Evolutionary conservation across 2,329 filamentous ascomycete genomes (phyloP).

Genomic region (Sporothrix sp.): DNA sequence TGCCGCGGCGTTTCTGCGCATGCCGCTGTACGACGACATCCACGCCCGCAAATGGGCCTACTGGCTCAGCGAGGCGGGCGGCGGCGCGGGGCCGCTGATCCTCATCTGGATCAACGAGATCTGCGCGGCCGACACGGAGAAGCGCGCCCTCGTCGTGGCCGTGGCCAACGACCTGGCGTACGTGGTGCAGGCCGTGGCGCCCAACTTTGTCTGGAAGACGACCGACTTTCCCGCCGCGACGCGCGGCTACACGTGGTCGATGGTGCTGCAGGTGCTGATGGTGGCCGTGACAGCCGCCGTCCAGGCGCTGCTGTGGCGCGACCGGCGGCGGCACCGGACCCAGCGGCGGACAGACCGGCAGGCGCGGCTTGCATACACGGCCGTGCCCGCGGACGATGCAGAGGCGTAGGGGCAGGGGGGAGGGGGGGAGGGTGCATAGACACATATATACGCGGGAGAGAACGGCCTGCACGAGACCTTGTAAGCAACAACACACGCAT

Average conservation of each 20-base stretch:
- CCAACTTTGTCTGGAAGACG: constrained; percentile 34
- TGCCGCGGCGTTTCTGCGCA: constrained; percentile 24
- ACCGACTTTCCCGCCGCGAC: constrained; percentile 28
- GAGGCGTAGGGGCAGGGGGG: neutral
- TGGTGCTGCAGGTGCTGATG: constrained; percentile 26
- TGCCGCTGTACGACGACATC: constrained; percentile 29
- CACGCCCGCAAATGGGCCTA: constrained; percentile 28
- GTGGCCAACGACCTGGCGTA: constrained; percentile 21
- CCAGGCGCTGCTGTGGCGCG: constrained; percentile 24
- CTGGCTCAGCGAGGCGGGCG: constrained; percentile 29
- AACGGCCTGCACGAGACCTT: too few relatives aligned
- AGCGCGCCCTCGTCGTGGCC: constrained; percentile 21
- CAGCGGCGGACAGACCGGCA: neutral
- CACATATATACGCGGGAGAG: too few relatives aligned
- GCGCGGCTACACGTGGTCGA: constrained; percentile 29
- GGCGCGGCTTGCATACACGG: neutral
- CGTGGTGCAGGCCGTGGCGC: constrained; percentile 25
- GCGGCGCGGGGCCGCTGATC: constrained; percentile 29
- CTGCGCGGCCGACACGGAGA: constrained; percentile 21
- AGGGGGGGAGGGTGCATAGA: too few relatives aligned
- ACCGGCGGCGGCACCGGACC: constrained; percentile 9
- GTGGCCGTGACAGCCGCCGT: constrained; percentile 23
- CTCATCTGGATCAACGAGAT: constrained; percentile 25
- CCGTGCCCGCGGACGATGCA: neutral
- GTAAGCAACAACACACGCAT: too few relatives aligned